Percentiles rank a stretch among this genome's conserved stretches.
These are phyloP conservation scores for Dipodascus geniculatus DNA, from an alignment of 805 yeast genomes.

Conservation along the genomic window DNA sequence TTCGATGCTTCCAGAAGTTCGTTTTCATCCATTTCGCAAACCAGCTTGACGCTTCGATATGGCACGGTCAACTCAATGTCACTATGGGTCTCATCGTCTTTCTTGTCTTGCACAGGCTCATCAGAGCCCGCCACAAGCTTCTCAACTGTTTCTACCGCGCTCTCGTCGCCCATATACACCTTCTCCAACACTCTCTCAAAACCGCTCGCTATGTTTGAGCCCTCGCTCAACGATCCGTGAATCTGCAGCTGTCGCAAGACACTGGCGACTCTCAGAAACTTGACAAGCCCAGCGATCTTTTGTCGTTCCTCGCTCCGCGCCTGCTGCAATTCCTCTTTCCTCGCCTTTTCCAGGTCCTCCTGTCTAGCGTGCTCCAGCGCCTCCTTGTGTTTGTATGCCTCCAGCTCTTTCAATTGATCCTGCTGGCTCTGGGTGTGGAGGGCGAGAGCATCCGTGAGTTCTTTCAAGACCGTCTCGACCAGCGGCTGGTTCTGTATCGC, in stretches of 20 bases:
- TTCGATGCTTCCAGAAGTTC: background rate
- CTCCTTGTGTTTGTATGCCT: conserved; percentile 8
- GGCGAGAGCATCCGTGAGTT: conserved; percentile 20
- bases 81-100: background rate
- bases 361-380: conserved; percentile 1
- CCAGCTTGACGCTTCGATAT: background rate
- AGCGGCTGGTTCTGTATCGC: conserved; percentile 24
- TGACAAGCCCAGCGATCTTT: conserved; percentile 15
- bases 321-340: conserved; percentile 7
- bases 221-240: conserved; percentile 2
- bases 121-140: conserved; percentile 19
- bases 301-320: conserved; percentile 14
- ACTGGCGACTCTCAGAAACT: conserved; percentile 25
- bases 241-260: conserved; percentile 20
- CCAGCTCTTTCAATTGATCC: conserved; percentile 7
- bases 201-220: conserved; percentile 18
- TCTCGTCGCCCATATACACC: conserved; percentile 24
- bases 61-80: background rate
- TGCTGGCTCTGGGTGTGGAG: conserved; percentile 15
- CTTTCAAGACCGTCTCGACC: conserved; percentile 27
- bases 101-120: conserved; percentile 17
- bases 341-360: conserved; percentile 7
- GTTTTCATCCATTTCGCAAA: background rate
- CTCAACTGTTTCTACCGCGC: conserved; percentile 22
- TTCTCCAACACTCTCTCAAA: conserved; percentile 21